Percentiles rank a stretch among this genome's conserved stretches.
Evolutionary conservation across 345 rosid genomes (phyloP).

Genomic region (Dipteronia sinensis): DNA sequence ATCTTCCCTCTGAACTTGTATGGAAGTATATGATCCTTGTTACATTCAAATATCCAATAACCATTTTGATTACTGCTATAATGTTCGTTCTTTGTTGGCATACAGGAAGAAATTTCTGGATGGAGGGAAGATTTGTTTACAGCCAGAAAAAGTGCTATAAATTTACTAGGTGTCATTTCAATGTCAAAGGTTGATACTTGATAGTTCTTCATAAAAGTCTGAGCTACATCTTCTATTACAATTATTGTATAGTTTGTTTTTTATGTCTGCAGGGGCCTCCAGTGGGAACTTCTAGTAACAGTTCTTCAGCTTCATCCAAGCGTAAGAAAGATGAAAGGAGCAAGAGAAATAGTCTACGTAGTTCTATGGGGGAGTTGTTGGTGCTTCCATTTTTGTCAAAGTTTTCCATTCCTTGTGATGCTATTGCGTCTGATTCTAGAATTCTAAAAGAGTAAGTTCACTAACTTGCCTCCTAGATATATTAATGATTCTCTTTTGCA

Average conservation of each 20-base stretch:
- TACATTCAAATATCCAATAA: constrained; percentile 4
- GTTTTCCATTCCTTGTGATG: constrained; percentile 58
- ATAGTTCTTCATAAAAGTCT: constrained; percentile 16
- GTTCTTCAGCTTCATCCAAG: constrained; percentile 56
- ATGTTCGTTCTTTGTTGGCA: constrained; percentile 14
- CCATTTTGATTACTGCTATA: constrained; percentile 9
- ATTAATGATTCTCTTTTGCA: neutral
- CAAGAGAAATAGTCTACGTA: constrained; percentile 47
- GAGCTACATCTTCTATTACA: constrained; percentile 13
- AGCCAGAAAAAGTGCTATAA: constrained; percentile 85
- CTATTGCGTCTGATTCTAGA: constrained; percentile 47
- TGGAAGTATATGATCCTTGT: constrained; percentile 24
- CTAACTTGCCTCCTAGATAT: constrained; percentile 18
- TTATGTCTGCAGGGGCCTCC: constrained; percentile 69
- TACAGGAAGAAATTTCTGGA: constrained; percentile 82
- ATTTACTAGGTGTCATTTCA: constrained; percentile 82
- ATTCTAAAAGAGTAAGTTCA: constrained; percentile 57
- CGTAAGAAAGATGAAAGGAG: constrained; percentile 80
- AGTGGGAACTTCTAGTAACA: constrained; percentile 39
- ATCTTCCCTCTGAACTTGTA: constrained; percentile 88
- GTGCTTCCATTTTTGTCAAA: constrained; percentile 88
- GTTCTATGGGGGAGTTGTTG: constrained; percentile 74
- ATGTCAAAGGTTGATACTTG: constrained; percentile 60
- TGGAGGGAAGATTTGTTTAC: constrained; percentile 92
- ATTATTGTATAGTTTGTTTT: constrained; percentile 19